A percentile compares a stretch with the other conserved stretches of the same genome.
Evolutionary conservation across 139 green algal genomes (phyloP).

Genomic region (Chloropicon primus): DNA sequence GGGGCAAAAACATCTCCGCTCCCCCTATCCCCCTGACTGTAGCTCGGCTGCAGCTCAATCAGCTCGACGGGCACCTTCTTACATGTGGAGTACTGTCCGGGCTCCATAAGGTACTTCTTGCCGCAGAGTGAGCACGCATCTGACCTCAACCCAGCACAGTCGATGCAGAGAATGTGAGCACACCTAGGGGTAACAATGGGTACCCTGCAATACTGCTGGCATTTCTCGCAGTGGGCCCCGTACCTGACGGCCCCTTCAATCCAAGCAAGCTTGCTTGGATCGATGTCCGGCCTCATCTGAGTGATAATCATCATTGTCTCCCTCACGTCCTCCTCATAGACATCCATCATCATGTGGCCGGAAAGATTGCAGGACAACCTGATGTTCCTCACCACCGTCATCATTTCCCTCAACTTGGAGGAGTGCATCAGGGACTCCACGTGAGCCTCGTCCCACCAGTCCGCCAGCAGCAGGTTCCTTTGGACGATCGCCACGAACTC

Average conservation of each 20-base stretch:
- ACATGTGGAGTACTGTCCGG: neutral
- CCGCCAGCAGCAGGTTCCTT: conserved; percentile 74
- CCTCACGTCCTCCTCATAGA: neutral
- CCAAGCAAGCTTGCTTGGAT: neutral
- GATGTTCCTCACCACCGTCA: neutral
- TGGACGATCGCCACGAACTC: conserved; percentile 61
- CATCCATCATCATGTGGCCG: neutral
- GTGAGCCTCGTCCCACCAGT: conserved; percentile 82
- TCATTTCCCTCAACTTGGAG: conserved; percentile 18
- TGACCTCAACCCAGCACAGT: neutral
- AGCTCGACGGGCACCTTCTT: conserved; percentile 51
- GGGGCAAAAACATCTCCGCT: conserved; percentile 36
- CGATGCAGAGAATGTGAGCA: neutral
- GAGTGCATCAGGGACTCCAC: conserved; percentile 60
- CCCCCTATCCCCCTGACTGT: conserved; percentile 53
- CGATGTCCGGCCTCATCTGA: neutral
- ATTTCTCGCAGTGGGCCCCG: neutral
- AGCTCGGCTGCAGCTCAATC: conserved; percentile 90
- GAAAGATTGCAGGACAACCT: neutral
- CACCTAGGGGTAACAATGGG: neutral
- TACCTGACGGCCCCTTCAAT: neutral
- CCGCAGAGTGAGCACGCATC: neutral
- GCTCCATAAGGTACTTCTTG: neutral
- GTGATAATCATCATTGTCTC: neutral
- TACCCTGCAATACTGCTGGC: neutral